Conservation (phyloP, 1,284 basidiomycete species). For the Mycena citricolor region DNA sequence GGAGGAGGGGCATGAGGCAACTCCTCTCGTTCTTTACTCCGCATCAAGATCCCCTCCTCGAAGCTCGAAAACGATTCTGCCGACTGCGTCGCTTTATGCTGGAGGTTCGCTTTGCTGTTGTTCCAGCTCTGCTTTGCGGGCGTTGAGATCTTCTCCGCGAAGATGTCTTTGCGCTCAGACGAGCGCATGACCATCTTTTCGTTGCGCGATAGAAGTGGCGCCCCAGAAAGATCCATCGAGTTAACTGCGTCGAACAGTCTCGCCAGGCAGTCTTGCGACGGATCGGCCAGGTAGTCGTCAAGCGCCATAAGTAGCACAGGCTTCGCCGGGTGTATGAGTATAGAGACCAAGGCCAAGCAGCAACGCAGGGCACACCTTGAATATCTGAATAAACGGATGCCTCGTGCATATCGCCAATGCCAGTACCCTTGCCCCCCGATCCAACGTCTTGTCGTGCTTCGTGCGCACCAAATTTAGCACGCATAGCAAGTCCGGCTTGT, state of each 20-base stretch:
- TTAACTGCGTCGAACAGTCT: constrained; percentile 93
- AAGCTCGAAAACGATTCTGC: constrained; percentile 63
- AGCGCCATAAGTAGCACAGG: constrained; percentile 92
- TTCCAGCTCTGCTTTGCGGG: constrained; percentile 28
- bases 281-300: constrained; percentile 90
- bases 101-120: constrained; percentile 27
- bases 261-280: constrained; percentile 85
- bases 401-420: constrained; percentile 95
- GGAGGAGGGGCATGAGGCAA: constrained; percentile 55
- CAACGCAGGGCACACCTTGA: constrained; percentile 66
- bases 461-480: constrained; percentile 95
- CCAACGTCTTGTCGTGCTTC: constrained; percentile 86
- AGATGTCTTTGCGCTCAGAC: constrained; percentile 89
- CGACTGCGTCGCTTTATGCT: constrained; percentile 57
- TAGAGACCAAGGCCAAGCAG: constrained; percentile 43
- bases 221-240: constrained; percentile 80
- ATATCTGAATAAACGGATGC: constrained; percentile 96
- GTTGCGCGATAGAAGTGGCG: constrained; percentile 74
- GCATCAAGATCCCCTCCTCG: constrained; percentile 59
- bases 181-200: constrained; percentile 90
- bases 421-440: constrained; percentile 93
- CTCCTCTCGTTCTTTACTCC: constrained; percentile 38
- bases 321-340: constrained; percentile 85
- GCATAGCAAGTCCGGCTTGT: constrained; percentile 73
- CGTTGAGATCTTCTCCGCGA: constrained; percentile 73